Evolutionary conservation across 768 basidiomycete genomes (phyloP).

Genomic region (Candolleomyces efflorescens): DNA sequence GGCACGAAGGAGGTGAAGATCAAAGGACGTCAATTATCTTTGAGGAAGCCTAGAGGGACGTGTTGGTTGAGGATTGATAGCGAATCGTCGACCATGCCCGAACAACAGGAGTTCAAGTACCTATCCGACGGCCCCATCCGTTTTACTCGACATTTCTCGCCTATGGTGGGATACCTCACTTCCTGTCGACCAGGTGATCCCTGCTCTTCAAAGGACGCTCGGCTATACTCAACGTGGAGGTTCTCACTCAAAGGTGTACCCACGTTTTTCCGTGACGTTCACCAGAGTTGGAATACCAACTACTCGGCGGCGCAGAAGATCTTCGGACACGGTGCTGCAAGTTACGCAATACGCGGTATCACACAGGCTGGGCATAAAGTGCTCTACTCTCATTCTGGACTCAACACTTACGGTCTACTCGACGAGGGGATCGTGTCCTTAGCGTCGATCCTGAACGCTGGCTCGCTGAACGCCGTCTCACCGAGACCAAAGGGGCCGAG

Average conservation of each 20-base stretch:
- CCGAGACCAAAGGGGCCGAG: slow-evolving; percentile 1
- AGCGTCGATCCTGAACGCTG: slow-evolving; percentile 15
- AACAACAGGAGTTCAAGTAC: slow-evolving; percentile 46
- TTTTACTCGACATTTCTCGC: slow-evolving; percentile 68
- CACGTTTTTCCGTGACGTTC: slow-evolving; percentile 51
- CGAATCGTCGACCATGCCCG: slow-evolving; percentile 27
- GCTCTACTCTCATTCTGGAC: slow-evolving; percentile 65
- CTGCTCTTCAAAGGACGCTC: slow-evolving; percentile 36
- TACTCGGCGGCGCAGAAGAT: slow-evolving; percentile 73
- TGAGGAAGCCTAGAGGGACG: slow-evolving; percentile 46
- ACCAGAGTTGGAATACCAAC: slow-evolving; percentile 62
- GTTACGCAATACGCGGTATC: slow-evolving; percentile 58
- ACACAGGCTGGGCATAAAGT: slow-evolving; percentile 72
- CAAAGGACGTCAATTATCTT: slow-evolving; percentile 40
- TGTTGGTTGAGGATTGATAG: slow-evolving; percentile 73
- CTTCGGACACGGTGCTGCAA: slow-evolving; percentile 53
- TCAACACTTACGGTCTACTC: slow-evolving; percentile 57
- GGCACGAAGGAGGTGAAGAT: slow-evolving; percentile 66
- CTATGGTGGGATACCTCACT: slow-evolving; percentile 56
- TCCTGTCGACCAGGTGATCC: not conserved
- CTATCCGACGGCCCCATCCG: slow-evolving; percentile 72
- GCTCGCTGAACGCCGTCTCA: slow-evolving; percentile 44
- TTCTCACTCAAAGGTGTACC: slow-evolving; percentile 59
- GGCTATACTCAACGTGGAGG: slow-evolving; percentile 80
- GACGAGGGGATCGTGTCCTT: not conserved